Evolutionary conservation across 495 filamentous ascomycete genomes (phyloP).

Genomic region (Penicilliopsis zonata): DNA sequence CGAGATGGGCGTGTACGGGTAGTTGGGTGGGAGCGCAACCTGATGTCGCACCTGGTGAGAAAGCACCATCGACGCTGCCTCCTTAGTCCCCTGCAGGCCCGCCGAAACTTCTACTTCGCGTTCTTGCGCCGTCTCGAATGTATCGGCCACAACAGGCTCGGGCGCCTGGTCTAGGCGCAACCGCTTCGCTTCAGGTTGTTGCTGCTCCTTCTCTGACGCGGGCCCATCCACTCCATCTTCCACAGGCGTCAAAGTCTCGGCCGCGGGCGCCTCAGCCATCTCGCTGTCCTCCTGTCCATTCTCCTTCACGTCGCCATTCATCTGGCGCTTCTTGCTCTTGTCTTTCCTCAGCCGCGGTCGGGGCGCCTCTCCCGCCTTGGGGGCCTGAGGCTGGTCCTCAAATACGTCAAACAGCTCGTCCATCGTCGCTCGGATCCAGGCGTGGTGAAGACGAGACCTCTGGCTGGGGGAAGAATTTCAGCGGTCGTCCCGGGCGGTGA

Average conservation of each 20-base stretch:
- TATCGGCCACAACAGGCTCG: slow-evolving; percentile 80
- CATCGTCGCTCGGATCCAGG: slow-evolving; percentile 34
- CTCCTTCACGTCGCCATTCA: slow-evolving; percentile 61
- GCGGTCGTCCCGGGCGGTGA: slow-evolving; percentile 18
- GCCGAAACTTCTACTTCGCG: slow-evolving; percentile 72
- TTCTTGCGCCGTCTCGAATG: slow-evolving; percentile 92
- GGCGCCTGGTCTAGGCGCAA: slow-evolving; percentile 58
- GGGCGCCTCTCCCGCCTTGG: slow-evolving; percentile 12
- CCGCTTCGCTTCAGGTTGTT: slow-evolving; percentile 59
- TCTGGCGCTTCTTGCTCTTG: slow-evolving; percentile 70
- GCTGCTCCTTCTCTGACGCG: slow-evolving; percentile 20
- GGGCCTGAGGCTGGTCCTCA: slow-evolving; percentile 47
- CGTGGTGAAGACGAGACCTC: background rate
- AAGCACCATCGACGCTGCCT: slow-evolving; percentile 57
- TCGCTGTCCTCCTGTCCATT: slow-evolving; percentile 16
- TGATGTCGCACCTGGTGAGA: slow-evolving; percentile 98
- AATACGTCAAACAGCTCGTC: slow-evolving; percentile 83
- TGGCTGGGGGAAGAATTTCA: slow-evolving; percentile 22
- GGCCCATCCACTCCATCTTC: slow-evolving; percentile 1
- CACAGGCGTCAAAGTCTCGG: slow-evolving; percentile 14
- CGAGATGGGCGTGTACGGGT: slow-evolving; percentile 84
- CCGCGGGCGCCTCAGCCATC: slow-evolving; percentile 9
- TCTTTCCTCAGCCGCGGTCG: slow-evolving; percentile 40
- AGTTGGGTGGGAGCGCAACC: slow-evolving; percentile 85
- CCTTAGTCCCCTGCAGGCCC: slow-evolving; percentile 63